Evolutionary conservation across 176 grass and related monocot genomes (phyloP).

Genomic region (Chrysopogon serrulatus): DNA sequence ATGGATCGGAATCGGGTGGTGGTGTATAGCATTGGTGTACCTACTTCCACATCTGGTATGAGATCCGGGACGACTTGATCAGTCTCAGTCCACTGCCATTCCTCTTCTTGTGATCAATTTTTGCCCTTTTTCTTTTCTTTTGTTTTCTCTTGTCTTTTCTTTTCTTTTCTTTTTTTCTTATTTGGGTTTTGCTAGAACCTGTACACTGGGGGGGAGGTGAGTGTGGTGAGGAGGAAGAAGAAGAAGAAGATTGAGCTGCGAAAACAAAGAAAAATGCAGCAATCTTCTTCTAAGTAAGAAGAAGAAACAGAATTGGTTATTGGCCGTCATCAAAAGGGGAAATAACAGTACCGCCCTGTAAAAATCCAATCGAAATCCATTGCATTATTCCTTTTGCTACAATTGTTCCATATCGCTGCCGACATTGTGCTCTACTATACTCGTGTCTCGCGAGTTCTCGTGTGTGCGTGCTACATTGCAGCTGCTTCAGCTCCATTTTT

Average conservation of each 20-base stretch:
- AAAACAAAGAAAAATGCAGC: slow-evolving; percentile 14
- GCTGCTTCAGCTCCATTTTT: not conserved
- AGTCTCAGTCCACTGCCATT: slow-evolving; percentile 10
- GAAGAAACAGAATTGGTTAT: not conserved
- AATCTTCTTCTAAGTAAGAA: not conserved
- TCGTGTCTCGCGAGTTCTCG: not conserved
- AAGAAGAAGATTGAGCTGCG: slow-evolving; percentile 34
- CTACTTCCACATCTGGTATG: slow-evolving; percentile 27
- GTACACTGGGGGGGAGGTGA: not conserved
- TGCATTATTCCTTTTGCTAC: not conserved
- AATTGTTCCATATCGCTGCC: not conserved
- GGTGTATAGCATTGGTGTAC: slow-evolving; percentile 47
- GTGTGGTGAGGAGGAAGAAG: not conserved
- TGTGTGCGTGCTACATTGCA: not conserved
- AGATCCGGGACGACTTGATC: slow-evolving; percentile 18
- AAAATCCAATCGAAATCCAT: slow-evolving; percentile 13
- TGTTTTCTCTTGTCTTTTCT: not conserved
- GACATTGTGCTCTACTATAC: not conserved
- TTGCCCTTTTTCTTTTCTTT: not conserved
- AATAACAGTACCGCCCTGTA: slow-evolving; percentile 28
- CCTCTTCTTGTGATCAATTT: slow-evolving; percentile 34
- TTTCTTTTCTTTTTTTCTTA: not conserved
- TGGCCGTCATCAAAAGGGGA: not conserved
- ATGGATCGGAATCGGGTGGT: not conserved
- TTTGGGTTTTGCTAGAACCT: slow-evolving; percentile 18